Conservation (phyloP, 768 basidiomycete species). For the Gyrodon lividus region DNA sequence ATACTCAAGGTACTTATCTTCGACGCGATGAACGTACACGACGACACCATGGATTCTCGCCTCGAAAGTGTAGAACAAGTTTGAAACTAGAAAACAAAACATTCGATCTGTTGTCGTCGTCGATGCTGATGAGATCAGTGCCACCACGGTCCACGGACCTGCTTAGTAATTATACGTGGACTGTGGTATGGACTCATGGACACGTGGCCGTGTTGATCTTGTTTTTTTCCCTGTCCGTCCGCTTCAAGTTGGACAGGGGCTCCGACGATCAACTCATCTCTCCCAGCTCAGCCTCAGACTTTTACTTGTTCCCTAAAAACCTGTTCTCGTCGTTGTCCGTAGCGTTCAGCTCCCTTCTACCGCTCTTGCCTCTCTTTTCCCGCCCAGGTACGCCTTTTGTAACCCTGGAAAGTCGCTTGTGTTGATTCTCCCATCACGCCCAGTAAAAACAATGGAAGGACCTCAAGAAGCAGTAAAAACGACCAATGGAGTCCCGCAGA, state of each 20-base stretch:
- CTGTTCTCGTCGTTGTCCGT: slow-evolving; percentile 8
- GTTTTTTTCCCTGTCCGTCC: slow-evolving; percentile 36
- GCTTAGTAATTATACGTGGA: slow-evolving; percentile 21
- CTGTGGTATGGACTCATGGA: slow-evolving; percentile 8
- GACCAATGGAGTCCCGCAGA: slow-evolving; percentile 7
- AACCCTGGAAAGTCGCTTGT: not conserved
- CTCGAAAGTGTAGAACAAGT: not conserved
- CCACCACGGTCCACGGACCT: slow-evolving; percentile 26
- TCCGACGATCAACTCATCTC: slow-evolving; percentile 36
- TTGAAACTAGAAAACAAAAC: not conserved
- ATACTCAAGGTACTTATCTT: not conserved
- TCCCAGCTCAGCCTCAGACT: slow-evolving; percentile 15
- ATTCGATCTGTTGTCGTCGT: too few species aligned
- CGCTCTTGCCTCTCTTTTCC: not conserved
- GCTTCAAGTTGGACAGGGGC: slow-evolving; percentile 32
- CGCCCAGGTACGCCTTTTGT: slow-evolving; percentile 13
- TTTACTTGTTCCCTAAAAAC: slow-evolving; percentile 16
- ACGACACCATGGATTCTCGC: too few species aligned
- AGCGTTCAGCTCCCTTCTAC: not conserved
- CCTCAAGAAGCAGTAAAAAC: slow-evolving; percentile 24
- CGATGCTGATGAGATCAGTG: not conserved
- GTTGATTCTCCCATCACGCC: slow-evolving; percentile 31
- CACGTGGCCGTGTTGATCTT: slow-evolving; percentile 35
- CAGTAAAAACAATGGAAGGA: slow-evolving; percentile 33
- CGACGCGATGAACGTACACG: not conserved